Evolutionary conservation across 202 grass and related monocot species (phyloP), one percentile per base, ranked within the genome.

Genomic region (Elaeis oleifera): DNA sequence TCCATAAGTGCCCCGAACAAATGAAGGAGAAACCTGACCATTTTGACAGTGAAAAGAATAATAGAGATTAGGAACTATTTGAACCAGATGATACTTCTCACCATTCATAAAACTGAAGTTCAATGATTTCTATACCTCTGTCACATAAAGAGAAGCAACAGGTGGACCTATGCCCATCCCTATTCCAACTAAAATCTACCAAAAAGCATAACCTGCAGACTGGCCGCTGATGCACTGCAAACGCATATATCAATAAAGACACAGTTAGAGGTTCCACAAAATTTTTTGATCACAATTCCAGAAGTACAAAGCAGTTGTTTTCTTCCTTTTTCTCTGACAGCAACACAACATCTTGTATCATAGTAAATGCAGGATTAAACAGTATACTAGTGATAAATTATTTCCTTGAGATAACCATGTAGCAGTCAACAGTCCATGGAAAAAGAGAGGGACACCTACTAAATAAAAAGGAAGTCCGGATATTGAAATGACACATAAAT

Each of bases 181-280:
- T 73, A 70, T 80, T 78, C 94, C 94, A 75, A 99, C 94, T 75
- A 99, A 78, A 99, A 94, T 84, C 94, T 99, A 81, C 94, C 94
- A 5, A 89, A 64, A 60, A 99, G 88, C 94, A 99, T 99, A 61
- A 80, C 84, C 57, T 86, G 88, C 70, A 89, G 54, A 73, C 88
- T 89, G 67, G 72, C 80, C 17, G 85, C 69, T 50, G 80, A 82
- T 73, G 94, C 94, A 74, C 88, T 99, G 79, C 72, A 79, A n/a
- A 56, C 22, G 36, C 36, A 44, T 44, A 44, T 44, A 39, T 39
- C 32, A 11, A 39, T 39, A 39, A 39, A 39, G 6, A 39, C 8
- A 36, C 32, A 44, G 36, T 13, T 9, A 44, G 9, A 44, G 2
- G 36, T 44, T 44, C 36, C 36, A 44, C 9, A 44, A 44, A 44